Base-by-base conservation (phyloP, 108 stramenopile genomes). In the Epithemia pelagica region DNA sequence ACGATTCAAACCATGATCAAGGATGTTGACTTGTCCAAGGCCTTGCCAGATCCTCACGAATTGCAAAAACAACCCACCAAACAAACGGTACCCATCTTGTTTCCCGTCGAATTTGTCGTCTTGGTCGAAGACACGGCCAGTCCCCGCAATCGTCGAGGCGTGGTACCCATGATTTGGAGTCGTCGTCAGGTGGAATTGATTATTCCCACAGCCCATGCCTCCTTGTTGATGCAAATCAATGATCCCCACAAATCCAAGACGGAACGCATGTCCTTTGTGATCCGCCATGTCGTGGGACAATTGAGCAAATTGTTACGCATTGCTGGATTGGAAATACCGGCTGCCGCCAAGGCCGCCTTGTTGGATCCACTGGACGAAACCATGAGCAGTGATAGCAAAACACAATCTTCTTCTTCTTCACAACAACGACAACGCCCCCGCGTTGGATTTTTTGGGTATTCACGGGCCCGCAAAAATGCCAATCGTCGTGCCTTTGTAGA, bases 291-390 rank as follows among this genome's bases (percentile, higher is more conserved):
- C 0, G 60, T 61, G 21, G 33, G 59, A 15, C 86, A 92, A 64
- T 75, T 92, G 33, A 58, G 65, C 23, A 74, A 77, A 52, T 59
- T 92, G 61, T 58, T 92, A 24, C 72, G 52, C 21, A 72, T 89
- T 27, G 86, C 91, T n/a, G 86, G 87, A 46, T 67, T 89, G 72
- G 71, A 52, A 7, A 56, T 51, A 31, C 60, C 59, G 3, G 30
- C 51, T 0, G 15, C 5, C 10, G 15, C 15, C 15, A 5, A 15
- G 15, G 15, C 37, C 37, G 15, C 37, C 15, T 15, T 46, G 15
- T 46, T 46, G 37, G 37, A 46, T 46, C 10, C 5, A 15, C 15
- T 46, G 15, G 46, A 64, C 15, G 67, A 55, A n/a, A 20, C 28
- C 20, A 61, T 3, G 28, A 25, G 28, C 26, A n/a, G 60, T 52